Percentiles rank a stretch among this genome's conserved stretches.
Conservation (phyloP, 1,284 basidiomycete species). For the Blastosporella zonata region DNA sequence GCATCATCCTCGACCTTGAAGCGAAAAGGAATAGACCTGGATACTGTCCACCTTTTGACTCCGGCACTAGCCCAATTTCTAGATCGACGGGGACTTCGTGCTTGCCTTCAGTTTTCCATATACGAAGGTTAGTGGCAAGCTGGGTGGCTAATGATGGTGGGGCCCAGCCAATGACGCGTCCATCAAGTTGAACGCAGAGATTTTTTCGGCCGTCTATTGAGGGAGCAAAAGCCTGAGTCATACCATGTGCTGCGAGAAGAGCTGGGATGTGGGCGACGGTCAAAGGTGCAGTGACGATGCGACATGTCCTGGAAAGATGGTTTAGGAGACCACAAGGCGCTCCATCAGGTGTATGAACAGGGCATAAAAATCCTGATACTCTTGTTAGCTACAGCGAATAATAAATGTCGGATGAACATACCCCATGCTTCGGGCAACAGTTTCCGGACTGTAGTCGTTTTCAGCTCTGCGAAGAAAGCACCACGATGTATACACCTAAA, state of each 20-base stretch:
- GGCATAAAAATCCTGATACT: constrained; percentile 86
- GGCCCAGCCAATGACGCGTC: constrained; percentile 95
- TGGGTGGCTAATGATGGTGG: constrained; percentile 71
- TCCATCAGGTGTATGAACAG: constrained; percentile 98
- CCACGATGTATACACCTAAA: constrained; percentile 99
- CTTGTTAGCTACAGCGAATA: constrained; percentile 1
- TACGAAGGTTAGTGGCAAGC: constrained; percentile 82
- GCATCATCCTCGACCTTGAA: constrained; percentile 92
- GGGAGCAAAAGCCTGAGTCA: constrained; percentile 86
- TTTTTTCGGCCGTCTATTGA: constrained; percentile 80
- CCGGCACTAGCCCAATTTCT: constrained; percentile 92
- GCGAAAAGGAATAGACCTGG: constrained; percentile 96
- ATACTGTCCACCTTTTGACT: constrained; percentile 93
- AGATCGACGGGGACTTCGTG: constrained; percentile 88
- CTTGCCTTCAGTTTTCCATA: constrained; percentile 93
- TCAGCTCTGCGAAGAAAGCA: constrained; percentile 98
- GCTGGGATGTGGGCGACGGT: constrained; percentile 77
- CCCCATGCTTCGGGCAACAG: constrained; percentile 98
- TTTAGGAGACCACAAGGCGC: constrained; percentile 97
- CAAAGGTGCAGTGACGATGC: constrained; percentile 82
- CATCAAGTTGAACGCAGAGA: constrained; percentile 92
- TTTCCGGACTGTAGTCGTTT: constrained; percentile 98
- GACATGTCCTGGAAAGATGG: constrained; percentile 93
- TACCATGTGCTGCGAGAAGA: constrained; percentile 86
- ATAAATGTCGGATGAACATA: constrained; percentile 32